A percentile compares a stretch with the other conserved stretches of the same genome.
phyloP scores from a whole-genome alignment of 768 basidiomycete species.

The Gymnopilus junonius region DNA sequence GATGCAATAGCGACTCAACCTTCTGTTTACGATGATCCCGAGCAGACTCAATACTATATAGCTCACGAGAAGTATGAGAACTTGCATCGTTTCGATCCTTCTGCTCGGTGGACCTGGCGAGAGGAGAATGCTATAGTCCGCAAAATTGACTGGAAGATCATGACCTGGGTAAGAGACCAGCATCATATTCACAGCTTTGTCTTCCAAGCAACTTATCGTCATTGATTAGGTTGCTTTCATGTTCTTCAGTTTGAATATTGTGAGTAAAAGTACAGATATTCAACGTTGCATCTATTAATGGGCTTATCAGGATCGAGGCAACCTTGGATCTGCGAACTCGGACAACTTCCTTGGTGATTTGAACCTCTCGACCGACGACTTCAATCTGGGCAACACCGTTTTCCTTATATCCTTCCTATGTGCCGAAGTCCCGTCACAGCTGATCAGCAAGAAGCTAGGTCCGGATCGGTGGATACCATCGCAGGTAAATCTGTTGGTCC shows the following conservation, averaged over 20 bases:
- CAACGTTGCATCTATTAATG: background rate
- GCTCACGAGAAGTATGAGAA: slow-evolving; percentile 62
- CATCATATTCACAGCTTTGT: slow-evolving; percentile 1
- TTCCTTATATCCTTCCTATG: slow-evolving; percentile 51
- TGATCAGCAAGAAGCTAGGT: slow-evolving; percentile 61
- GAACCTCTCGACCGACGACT: slow-evolving; percentile 62
- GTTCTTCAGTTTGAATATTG: slow-evolving; percentile 51
- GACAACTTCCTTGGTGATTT: slow-evolving; percentile 69
- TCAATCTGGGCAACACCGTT: slow-evolving; percentile 64
- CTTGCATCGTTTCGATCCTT: slow-evolving; percentile 62
- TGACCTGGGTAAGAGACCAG: slow-evolving; percentile 50
- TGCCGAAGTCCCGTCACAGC: slow-evolving; percentile 68
- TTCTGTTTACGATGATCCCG: slow-evolving; percentile 64
- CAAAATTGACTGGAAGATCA: slow-evolving; percentile 62
- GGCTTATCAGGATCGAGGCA: slow-evolving; percentile 60
- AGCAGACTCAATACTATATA: slow-evolving; percentile 48
- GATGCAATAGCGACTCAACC: slow-evolving; percentile 61
- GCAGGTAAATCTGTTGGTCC: slow-evolving; percentile 26
- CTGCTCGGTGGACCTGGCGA: slow-evolving; percentile 73
- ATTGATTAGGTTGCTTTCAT: slow-evolving; percentile 45
- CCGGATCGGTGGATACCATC: slow-evolving; percentile 3
- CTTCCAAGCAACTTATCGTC: background rate
- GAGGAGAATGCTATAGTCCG: slow-evolving; percentile 42
- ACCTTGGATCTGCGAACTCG: slow-evolving; percentile 67
- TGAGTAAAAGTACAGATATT: background rate